Evolutionary conservation across 805 yeast genomes (phyloP).

Genomic region (Zygotorulaspora danielsina): DNA sequence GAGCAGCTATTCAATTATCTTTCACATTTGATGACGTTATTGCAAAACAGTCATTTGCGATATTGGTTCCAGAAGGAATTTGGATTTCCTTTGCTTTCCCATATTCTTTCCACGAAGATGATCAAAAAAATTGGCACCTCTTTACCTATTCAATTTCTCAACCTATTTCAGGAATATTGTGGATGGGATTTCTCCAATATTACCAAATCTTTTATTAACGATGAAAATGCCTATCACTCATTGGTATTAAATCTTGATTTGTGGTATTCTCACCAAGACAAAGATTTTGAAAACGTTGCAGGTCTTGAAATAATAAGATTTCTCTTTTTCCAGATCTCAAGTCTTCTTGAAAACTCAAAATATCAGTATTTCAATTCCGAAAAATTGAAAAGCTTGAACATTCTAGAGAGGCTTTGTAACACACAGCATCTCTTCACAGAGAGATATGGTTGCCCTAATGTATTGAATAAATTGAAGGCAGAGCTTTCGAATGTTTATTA

Average conservation of each 20-base stretch:
- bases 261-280: conserved; percentile 40
- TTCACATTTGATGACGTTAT: conserved; percentile 20
- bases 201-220: conserved; percentile 51
- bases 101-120: conserved; percentile 15
- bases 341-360: conserved; percentile 50
- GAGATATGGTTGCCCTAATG: conserved; percentile 35
- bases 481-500: conserved; percentile 21
- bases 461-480: conserved; percentile 38
- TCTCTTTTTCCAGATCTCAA: conserved; percentile 54
- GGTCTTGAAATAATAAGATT: conserved; percentile 46
- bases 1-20: conserved; percentile 15
- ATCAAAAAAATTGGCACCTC: conserved; percentile 22
- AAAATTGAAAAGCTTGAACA: conserved; percentile 50
- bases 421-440: conserved; percentile 35
- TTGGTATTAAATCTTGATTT: conserved; percentile 61
- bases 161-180: conserved; percentile 45
- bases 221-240: conserved; percentile 52
- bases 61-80: conserved; percentile 19
- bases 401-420: conserved; percentile 36
- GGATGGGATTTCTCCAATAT: conserved; percentile 55
- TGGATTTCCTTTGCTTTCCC: conserved; percentile 24
- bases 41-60: conserved; percentile 16
- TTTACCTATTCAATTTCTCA: conserved; percentile 43
- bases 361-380: conserved; percentile 47
- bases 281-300: conserved; percentile 16